Evolutionary conservation across 2,329 filamentous ascomycete species (phyloP).

Genomic region (Penicillium glabrum): DNA sequence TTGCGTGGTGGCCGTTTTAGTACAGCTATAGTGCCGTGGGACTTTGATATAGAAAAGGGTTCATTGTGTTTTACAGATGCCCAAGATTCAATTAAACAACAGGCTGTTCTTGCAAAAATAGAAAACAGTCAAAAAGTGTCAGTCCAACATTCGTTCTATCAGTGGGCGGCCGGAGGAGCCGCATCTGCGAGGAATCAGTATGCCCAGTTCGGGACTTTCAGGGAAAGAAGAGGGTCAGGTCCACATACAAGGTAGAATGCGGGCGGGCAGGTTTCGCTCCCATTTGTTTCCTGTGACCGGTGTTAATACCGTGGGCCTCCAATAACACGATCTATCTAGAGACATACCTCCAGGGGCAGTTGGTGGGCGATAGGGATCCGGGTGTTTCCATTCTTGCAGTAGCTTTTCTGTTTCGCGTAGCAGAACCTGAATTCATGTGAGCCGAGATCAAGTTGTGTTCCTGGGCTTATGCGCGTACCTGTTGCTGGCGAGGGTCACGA

Average conservation of each 20-base stretch:
- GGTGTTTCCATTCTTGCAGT: slow-evolving; percentile 94
- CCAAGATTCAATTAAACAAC: background rate
- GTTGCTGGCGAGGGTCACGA: slow-evolving; percentile 79
- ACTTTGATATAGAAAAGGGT: background rate
- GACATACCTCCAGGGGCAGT: slow-evolving; percentile 86
- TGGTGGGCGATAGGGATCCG: slow-evolving; percentile 85
- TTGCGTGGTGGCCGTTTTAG: too few species aligned
- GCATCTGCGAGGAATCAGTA: slow-evolving; percentile 22
- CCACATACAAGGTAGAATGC: slow-evolving; percentile 75
- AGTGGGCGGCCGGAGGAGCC: slow-evolving; percentile 25
- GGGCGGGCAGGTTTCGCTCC: slow-evolving; percentile 85
- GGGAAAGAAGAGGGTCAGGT: background rate
- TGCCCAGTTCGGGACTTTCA: background rate
- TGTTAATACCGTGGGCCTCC: slow-evolving; percentile 16
- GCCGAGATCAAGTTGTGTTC: background rate
- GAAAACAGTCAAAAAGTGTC: background rate
- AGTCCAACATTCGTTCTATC: background rate
- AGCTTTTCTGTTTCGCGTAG: slow-evolving; percentile 85
- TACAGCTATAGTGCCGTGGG: too few species aligned
- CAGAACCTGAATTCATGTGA: slow-evolving; percentile 61
- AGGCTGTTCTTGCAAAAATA: background rate
- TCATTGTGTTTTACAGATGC: background rate
- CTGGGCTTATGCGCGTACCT: slow-evolving; percentile 54
- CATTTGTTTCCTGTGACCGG: slow-evolving; percentile 76
- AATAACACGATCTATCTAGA: background rate